phyloP scores from a whole-genome alignment of 306 rosid species.

The Corylus americana region DNA sequence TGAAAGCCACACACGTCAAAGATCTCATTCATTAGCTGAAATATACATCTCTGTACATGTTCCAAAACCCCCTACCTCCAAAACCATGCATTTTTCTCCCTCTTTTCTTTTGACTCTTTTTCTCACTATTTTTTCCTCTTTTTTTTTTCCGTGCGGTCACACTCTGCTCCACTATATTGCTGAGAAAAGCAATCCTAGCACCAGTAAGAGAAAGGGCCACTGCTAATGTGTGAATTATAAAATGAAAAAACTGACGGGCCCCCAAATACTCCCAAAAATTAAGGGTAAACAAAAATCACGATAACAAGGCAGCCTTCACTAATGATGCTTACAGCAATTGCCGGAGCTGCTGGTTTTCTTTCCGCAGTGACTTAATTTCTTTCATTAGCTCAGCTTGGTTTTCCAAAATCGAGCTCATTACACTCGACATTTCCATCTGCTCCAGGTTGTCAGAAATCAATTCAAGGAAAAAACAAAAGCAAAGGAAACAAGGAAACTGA shows the following conservation, averaged over 20 bases:
- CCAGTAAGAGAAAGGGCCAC: constrained; percentile 19
- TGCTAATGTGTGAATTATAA: constrained; percentile 22
- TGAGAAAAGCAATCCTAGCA: constrained; percentile 31
- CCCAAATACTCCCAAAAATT: constrained; percentile 10
- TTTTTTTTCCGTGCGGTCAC: neutral
- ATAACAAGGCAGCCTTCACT: constrained; percentile 26
- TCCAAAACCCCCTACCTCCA: constrained; percentile 34
- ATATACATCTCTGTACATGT: constrained; percentile 42
- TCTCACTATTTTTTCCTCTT: neutral
- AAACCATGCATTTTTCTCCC: constrained; percentile 27
- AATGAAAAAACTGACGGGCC: constrained; percentile 28
- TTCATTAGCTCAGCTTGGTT: constrained; percentile 89
- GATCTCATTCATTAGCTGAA: constrained; percentile 33
- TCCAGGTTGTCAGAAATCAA: constrained; percentile 23
- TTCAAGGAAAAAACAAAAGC: constrained; percentile 6
- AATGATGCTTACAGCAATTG: constrained; percentile 66
- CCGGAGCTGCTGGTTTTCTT: constrained; percentile 88
- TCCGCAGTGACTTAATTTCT: constrained; percentile 80
- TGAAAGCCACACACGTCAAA: constrained; percentile 29
- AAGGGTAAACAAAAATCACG: constrained; percentile 15
- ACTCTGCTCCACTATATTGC: constrained; percentile 29
- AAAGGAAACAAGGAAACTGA: neutral
- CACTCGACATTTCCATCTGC: constrained; percentile 70
- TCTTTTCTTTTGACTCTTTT: constrained; percentile 6
- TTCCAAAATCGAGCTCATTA: constrained; percentile 64